Conservation (phyloP, 345 rosid species). For the Iberis pinnata region DNA sequence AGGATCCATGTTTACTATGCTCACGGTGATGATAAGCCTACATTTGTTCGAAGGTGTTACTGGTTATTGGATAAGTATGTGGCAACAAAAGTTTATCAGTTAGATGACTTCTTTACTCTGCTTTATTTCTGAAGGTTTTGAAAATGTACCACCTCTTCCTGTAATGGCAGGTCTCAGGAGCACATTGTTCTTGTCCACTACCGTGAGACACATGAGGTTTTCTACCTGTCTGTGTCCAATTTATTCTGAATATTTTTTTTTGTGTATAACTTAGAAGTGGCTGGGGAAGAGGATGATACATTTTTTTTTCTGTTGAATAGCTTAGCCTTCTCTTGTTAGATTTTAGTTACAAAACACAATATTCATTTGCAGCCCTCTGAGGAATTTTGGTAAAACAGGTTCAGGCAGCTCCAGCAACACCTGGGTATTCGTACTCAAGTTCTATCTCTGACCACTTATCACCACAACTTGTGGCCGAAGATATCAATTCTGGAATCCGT, state of each 20-base stretch:
- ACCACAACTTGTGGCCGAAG: constrained; percentile 47
- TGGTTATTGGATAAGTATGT: constrained; percentile 98
- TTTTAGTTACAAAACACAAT: constrained; percentile 13
- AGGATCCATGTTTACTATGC: constrained; percentile 99
- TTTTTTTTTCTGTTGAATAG: not conserved
- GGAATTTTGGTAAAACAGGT: constrained; percentile 31
- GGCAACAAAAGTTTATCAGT: constrained; percentile 11
- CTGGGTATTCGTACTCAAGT: constrained; percentile 64
- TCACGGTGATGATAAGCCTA: constrained; percentile 79
- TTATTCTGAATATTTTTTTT: not conserved
- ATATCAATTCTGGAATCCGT: constrained; percentile 62
- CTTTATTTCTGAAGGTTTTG: constrained; percentile 5
- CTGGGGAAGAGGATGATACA: not conserved
- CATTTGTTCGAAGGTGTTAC: constrained; percentile 97
- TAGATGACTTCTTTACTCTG: not conserved
- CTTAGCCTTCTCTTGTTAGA: constrained; percentile 14
- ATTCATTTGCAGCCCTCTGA: constrained; percentile 12
- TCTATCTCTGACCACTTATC: constrained; percentile 63
- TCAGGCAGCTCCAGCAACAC: constrained; percentile 77
- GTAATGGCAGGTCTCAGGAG: constrained; percentile 52
- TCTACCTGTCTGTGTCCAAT: constrained; percentile 11
- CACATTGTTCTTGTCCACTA: constrained; percentile 97
- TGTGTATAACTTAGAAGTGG: not conserved
- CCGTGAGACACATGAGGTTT: constrained; percentile 94
- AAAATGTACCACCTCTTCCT: constrained; percentile 9